These are phyloP conservation scores for Terfezia claveryi DNA, from an alignment of 495 filamentous ascomycete genomes.

Conservation along the genomic window DNA sequence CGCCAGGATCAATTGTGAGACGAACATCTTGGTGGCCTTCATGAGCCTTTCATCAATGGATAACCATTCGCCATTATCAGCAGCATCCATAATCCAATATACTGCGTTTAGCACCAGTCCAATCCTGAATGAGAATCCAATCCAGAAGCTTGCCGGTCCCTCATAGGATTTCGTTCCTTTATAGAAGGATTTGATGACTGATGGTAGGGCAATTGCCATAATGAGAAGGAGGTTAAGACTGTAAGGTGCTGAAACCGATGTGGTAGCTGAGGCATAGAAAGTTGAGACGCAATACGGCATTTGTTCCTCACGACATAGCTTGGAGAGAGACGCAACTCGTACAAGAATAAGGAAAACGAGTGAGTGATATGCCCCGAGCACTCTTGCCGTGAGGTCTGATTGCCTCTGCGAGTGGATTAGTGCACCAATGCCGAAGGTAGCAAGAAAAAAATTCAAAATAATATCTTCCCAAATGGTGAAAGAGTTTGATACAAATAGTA, in stretches of 20 bases:
- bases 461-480: conserved; percentile 99
- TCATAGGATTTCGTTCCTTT: conserved; percentile 57
- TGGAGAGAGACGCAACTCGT: conserved; percentile 66
- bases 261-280: conserved; percentile 78
- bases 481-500: conserved; percentile 89
- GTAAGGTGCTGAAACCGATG: conserved; percentile 84
- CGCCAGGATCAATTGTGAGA: conserved; percentile 54
- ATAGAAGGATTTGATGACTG: conserved; percentile 59
- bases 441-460: conserved; percentile 75
- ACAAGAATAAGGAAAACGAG: conserved; percentile 61
- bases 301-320: conserved; percentile 90
- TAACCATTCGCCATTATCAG: conserved; percentile 68
- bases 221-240: conserved; percentile 61
- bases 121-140: conserved; percentile 55
- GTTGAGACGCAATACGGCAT: conserved; percentile 93
- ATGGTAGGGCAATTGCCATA: conserved; percentile 50
- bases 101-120: conserved; percentile 53
- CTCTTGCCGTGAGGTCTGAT: conserved; percentile 36
- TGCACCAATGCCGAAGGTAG: conserved; percentile 57
- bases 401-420: conserved; percentile 55
- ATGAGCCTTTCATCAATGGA: conserved; percentile 34
- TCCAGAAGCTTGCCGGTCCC: conserved; percentile 61
- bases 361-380: conserved; percentile 62
- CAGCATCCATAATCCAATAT: conserved; percentile 80
- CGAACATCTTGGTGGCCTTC: conserved; percentile 47